A percentile compares a stretch with the other conserved stretches of the same genome.
Conservation (phyloP, 208 protist genomes). For the Crithidia bombi region DNA sequence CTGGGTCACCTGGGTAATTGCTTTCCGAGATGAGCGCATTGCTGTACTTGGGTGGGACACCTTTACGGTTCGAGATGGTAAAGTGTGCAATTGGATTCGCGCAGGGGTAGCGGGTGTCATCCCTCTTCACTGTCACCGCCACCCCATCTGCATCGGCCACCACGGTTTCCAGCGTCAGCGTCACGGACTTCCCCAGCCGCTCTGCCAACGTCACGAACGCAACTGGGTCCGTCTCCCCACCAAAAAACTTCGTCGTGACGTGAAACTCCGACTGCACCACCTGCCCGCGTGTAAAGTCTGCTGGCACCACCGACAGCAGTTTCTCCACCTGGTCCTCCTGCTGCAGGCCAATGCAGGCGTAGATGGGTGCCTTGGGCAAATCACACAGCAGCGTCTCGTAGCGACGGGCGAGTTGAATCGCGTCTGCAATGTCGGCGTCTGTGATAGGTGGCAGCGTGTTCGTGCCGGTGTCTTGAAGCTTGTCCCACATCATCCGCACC, state of each 20-base stretch:
- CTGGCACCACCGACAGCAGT: constrained; percentile 23
- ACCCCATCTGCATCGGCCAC: constrained; percentile 49
- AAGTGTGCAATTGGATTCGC: constrained; percentile 57
- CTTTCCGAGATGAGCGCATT: constrained; percentile 47
- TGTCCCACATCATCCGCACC: constrained; percentile 41
- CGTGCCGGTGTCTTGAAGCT: constrained; percentile 37
- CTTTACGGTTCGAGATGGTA: constrained; percentile 50
- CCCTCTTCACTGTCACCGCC: constrained; percentile 32
- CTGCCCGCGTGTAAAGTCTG: constrained; percentile 6
- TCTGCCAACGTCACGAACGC: constrained; percentile 37
- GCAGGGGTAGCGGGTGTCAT: constrained; percentile 47
- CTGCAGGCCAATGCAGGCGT: constrained; percentile 29
- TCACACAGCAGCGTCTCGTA: constrained; percentile 42
- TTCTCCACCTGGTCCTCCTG: constrained; percentile 8
- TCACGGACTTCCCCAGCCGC: constrained; percentile 32
- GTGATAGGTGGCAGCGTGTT: constrained; percentile 37
- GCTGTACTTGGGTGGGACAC: constrained; percentile 67
- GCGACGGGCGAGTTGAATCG: constrained; percentile 9
- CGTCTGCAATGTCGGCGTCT: constrained; percentile 18
- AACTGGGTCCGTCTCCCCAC: constrained; percentile 38
- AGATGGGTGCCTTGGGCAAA: constrained; percentile 21
- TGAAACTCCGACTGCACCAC: constrained; percentile 45
- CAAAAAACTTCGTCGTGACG: constrained; percentile 53
- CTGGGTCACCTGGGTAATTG: constrained; percentile 18
- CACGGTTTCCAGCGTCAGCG: constrained; percentile 45